Evolutionary conservation across 2,329 filamentous ascomycete genomes (phyloP).

Genomic region (Bipolaris oryzae): DNA sequence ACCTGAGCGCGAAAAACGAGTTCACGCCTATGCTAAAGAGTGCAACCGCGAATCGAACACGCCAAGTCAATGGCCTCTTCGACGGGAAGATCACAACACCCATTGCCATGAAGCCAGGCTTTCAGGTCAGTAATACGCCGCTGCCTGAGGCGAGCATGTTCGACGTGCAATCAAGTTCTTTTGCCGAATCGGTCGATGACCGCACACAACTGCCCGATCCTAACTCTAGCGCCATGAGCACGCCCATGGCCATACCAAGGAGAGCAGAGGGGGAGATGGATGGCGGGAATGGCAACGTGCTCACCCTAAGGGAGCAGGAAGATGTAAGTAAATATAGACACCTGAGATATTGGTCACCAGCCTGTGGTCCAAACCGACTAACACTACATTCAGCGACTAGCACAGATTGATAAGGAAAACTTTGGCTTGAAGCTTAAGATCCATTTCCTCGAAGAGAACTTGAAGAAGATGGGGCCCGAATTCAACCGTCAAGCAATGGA

Average conservation of each 20-base stretch:
- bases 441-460: slow-evolving; percentile 90
- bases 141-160: slow-evolving; percentile 76
- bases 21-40: slow-evolving; percentile 94
- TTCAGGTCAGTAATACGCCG: slow-evolving; percentile 74
- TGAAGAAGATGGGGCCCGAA: slow-evolving; percentile 85
- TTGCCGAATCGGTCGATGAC: slow-evolving; percentile 62
- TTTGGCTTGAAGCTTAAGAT: slow-evolving; percentile 97
- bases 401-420: slow-evolving; percentile 97
- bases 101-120: slow-evolving; percentile 65
- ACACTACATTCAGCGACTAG: slow-evolving; percentile 66
- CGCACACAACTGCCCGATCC: slow-evolving; percentile 77
- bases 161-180: slow-evolving; percentile 51
- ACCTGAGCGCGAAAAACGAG: slow-evolving; percentile 66
- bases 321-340: slow-evolving; percentile 61
- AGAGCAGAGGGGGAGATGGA: slow-evolving; percentile 68
- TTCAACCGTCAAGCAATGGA: slow-evolving; percentile 88
- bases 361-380: not conserved
- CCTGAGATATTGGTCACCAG: not conserved
- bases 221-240: slow-evolving; percentile 79
- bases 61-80: slow-evolving; percentile 47
- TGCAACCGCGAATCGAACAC: slow-evolving; percentile 70
- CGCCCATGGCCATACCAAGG: slow-evolving; percentile 74
- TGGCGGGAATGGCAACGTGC: slow-evolving; percentile 84
- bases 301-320: slow-evolving; percentile 93
- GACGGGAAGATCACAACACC: slow-evolving; percentile 63